Conservation (phyloP, 129 eudicot genomes). For the Flaveria brownii region DNA sequence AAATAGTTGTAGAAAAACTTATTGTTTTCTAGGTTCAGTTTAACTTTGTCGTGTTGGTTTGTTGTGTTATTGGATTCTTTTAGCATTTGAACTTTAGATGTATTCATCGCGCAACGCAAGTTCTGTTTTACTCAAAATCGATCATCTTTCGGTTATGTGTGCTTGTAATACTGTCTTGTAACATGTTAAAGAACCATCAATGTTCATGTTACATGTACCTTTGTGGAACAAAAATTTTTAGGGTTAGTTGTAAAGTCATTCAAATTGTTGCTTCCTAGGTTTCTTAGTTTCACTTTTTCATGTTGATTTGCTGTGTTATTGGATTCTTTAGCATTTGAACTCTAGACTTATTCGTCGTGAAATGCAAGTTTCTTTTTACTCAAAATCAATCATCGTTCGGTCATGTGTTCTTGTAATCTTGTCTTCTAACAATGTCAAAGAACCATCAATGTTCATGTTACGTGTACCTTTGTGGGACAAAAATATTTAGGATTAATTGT, state of each 20-base stretch:
- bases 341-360: too few species aligned
- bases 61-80: conserved; percentile 11
- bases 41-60: conserved; percentile 21
- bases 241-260: conserved; percentile 21
- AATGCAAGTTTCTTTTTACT: too few species aligned
- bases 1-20: conserved; percentile 26
- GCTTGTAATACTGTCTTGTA: background rate
- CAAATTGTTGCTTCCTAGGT: background rate
- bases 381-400: too few species aligned
- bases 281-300: too few species aligned
- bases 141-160: background rate
- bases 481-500: conserved; percentile 22
- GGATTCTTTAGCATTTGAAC: too few species aligned
- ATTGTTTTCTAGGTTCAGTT: conserved; percentile 24
- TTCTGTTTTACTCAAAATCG: background rate
- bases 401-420: too few species aligned
- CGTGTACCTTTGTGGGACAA: conserved; percentile 19
- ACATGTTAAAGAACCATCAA: too few species aligned
- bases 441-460: conserved; percentile 8
- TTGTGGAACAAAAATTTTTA: conserved; percentile 23
- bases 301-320: too few species aligned
- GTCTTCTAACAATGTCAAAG: background rate
- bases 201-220: conserved; percentile 19
- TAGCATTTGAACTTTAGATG: conserved; percentile 23
- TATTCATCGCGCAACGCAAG: conserved; percentile 28